Evolutionary conservation across 2,329 filamentous ascomycete genomes (phyloP), one percentile per base, ranked within the genome.

Genomic region (Aspergillus ustus): DNA sequence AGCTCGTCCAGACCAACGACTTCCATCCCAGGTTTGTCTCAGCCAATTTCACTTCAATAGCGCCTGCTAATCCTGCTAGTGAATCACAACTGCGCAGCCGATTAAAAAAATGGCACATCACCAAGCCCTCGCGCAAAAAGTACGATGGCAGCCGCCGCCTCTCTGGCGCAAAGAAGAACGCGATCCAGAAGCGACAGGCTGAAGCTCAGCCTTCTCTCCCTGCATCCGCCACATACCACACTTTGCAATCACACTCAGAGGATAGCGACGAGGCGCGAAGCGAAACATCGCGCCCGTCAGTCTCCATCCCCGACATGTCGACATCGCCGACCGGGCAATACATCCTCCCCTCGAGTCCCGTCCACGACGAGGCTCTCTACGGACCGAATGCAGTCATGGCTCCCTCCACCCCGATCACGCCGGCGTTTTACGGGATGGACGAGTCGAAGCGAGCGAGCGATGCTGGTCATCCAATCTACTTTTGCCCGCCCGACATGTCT

Each of bases 61-160:
- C 15, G 46, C 37, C 40, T 31, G 17, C 48, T 45, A 52, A 53
- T 43, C 7, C 1, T 1, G 6, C 8, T 40, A 61, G 59, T 46
- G 59, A 61, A 48, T 61, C 59, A 1, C 59, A 61, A 49, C 48
- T 61, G 20, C 52, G 59, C 46, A 61, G 59, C 40, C 59, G 59
- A 6, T 49, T 61, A 49, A 61, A 61, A 34, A 61, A 61, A 52
- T 61, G 59, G 59, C 59, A 61, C n/a, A 61, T 61, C 59, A 61
- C 59, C 48, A 61, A 61, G 53, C 59, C 59, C 11, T 57, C 53
- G 13, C 59, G 59, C 52, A 61, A 61, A 48, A 61, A 61, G 48
- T 61, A 61, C 40, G 49, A 56, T 25, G 59, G 59, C 20, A 52
- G 45, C 40, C 20, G 48, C 8, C 40, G 57, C 22, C 50, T 59